Percentiles rank a stretch among this genome's conserved stretches.
Conservation (phyloP, 768 basidiomycete genomes). For the Lenzites betulinus region DNA sequence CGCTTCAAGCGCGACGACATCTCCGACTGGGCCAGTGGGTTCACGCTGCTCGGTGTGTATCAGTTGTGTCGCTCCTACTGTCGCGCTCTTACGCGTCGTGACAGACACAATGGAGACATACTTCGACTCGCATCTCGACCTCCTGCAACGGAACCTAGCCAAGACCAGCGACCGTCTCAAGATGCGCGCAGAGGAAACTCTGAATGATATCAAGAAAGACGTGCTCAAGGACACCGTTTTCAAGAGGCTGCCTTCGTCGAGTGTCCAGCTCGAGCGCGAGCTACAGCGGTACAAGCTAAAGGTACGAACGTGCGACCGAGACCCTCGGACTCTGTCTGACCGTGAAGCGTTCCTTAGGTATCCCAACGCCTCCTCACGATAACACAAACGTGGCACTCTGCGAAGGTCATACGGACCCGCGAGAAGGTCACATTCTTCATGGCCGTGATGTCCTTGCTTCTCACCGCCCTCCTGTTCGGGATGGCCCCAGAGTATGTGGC, state of each 20-base stretch:
- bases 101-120: slow-evolving; percentile 93
- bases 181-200: slow-evolving; percentile 74
- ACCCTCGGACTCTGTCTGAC: background rate
- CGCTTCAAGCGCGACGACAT: slow-evolving; percentile 74
- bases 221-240: slow-evolving; percentile 38
- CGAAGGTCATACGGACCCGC: slow-evolving; percentile 80
- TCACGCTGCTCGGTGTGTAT: slow-evolving; percentile 78
- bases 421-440: slow-evolving; percentile 92
- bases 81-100: slow-evolving; percentile 11
- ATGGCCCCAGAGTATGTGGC: slow-evolving; percentile 73
- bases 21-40: slow-evolving; percentile 77
- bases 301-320: slow-evolving; percentile 37
- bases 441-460: slow-evolving; percentile 87
- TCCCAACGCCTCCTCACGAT: slow-evolving; percentile 77
- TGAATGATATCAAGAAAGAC: slow-evolving; percentile 51
- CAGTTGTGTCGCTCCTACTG: background rate
- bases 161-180: slow-evolving; percentile 86
- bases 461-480: slow-evolving; percentile 87
- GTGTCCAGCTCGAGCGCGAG: slow-evolving; percentile 81
- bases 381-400: slow-evolving; percentile 88
- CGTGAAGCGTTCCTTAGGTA: slow-evolving; percentile 48
- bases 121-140: slow-evolving; percentile 87
- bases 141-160: slow-evolving; percentile 81
- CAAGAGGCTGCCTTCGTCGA: slow-evolving; percentile 61
- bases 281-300: slow-evolving; percentile 84